Percentiles rank a stretch among this genome's conserved stretches.
phyloP scores from a whole-genome alignment of 2,329 filamentous ascomycete species.

The Didymella exigua region DNA sequence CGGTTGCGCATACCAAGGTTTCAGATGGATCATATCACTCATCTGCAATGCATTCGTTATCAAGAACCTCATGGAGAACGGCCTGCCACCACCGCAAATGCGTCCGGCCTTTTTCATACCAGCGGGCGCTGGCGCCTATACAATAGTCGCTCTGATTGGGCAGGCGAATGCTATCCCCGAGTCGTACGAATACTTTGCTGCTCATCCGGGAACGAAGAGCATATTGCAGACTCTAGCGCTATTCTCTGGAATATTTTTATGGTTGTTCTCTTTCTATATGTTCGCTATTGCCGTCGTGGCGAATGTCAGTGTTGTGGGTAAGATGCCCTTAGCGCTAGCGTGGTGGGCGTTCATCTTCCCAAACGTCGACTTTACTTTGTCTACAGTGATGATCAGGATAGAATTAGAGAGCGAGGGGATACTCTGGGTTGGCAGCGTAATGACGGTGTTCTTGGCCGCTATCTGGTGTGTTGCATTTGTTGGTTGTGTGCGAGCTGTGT shows the following conservation, averaged over 20 bases:
- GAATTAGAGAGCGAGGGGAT: slow-evolving; percentile 42
- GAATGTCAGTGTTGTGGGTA: slow-evolving; percentile 19
- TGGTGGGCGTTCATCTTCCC: slow-evolving; percentile 65
- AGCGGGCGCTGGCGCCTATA: slow-evolving; percentile 72
- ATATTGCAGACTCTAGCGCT: slow-evolving; percentile 51
- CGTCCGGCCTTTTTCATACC: slow-evolving; percentile 74
- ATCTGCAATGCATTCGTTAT: slow-evolving; percentile 74
- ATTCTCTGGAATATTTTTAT: slow-evolving; percentile 61
- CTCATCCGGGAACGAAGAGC: slow-evolving; percentile 23
- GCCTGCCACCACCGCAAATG: slow-evolving; percentile 65
- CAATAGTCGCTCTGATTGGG: slow-evolving; percentile 70
- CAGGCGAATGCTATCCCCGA: slow-evolving; percentile 62
- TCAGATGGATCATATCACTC: slow-evolving; percentile 68
- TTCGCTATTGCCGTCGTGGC: slow-evolving; percentile 50
- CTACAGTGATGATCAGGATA: slow-evolving; percentile 43
- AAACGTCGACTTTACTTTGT: slow-evolving; percentile 48
- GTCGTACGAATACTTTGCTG: slow-evolving; percentile 30
- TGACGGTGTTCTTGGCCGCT: slow-evolving; percentile 58
- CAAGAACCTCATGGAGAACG: slow-evolving; percentile 66
- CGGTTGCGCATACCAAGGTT: slow-evolving; percentile 70
- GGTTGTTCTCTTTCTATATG: slow-evolving; percentile 64
- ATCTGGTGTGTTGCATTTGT: slow-evolving; percentile 59
- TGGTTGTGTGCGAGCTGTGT: slow-evolving; percentile 57
- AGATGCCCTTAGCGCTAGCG: slow-evolving; percentile 58
- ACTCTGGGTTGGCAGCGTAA: slow-evolving; percentile 48